Conservation (phyloP, 2,329 filamentous ascomycete species). For the Cryphonectria naterciae region DNA sequence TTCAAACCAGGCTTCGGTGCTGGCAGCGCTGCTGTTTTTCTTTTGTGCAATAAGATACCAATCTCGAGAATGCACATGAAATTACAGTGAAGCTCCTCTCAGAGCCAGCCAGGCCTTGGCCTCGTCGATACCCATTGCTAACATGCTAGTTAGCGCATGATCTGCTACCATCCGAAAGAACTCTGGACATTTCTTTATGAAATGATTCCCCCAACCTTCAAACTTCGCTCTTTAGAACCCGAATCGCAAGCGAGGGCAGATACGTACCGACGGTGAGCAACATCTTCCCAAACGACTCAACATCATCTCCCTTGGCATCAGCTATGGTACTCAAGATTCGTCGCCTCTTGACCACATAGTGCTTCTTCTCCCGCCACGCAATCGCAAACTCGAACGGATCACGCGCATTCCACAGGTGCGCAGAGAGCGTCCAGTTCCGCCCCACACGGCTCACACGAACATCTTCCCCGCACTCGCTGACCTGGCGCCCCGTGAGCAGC, state of each 20-base stretch:
- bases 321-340: slow-evolving; percentile 23
- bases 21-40: slow-evolving; percentile 33
- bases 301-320: slow-evolving; percentile 28
- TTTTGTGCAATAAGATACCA: neutral
- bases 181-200: neutral
- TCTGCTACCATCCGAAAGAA: neutral
- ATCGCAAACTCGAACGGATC: slow-evolving; percentile 43
- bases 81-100: slow-evolving; percentile 24
- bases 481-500: slow-evolving; percentile 35
- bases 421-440: slow-evolving; percentile 46
- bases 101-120: slow-evolving; percentile 30
- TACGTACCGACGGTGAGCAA: slow-evolving; percentile 28
- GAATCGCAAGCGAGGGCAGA: neutral
- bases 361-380: slow-evolving; percentile 42
- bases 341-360: slow-evolving; percentile 41
- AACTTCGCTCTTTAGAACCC: neutral
- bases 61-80: neutral
- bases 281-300: slow-evolving; percentile 34
- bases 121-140: slow-evolving; percentile 32
- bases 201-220: neutral
- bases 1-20: slow-evolving; percentile 41
- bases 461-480: slow-evolving; percentile 36
- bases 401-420: slow-evolving; percentile 43
- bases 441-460: slow-evolving; percentile 35
- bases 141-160: neutral